Conservation (phyloP, 257 asterid species). For the Handroanthus guayacan region DNA sequence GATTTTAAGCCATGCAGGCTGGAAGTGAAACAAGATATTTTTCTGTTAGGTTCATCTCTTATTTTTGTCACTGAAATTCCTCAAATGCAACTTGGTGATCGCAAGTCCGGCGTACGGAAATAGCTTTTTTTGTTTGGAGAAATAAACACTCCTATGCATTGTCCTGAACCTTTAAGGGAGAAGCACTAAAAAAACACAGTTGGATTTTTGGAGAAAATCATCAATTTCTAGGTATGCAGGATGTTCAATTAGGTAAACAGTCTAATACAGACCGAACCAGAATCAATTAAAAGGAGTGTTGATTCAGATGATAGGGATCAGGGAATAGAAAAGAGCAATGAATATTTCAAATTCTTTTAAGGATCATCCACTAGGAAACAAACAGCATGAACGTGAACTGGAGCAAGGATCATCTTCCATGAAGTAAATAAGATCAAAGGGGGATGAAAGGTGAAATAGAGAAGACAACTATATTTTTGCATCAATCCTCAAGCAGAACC, state of each 20-base stretch:
- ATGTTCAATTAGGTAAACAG: not conserved
- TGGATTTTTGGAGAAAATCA: not conserved
- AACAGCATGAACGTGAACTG: not conserved
- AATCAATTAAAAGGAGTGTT: conserved; percentile 1
- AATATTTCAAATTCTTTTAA: not conserved
- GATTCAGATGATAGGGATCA: not conserved
- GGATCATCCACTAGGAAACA: not conserved
- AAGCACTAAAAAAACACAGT: not conserved
- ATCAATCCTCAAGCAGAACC: conserved; percentile 11
- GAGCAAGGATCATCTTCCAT: not conserved
- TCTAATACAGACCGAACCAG: not conserved
- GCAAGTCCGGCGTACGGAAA: not conserved
- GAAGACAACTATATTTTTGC: not conserved
- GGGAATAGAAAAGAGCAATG: not conserved
- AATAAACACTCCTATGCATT: conserved; percentile 16
- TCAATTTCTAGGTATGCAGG: not conserved
- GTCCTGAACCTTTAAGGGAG: not conserved
- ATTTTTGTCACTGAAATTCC: not conserved
- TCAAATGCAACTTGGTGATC: not conserved
- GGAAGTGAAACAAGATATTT: not conserved
- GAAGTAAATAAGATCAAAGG: not conserved
- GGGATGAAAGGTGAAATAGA: not conserved
- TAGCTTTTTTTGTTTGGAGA: conserved; percentile 6
- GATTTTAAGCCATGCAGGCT: conserved; percentile 10
- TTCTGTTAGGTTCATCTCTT: not conserved